Evolutionary conservation across 306 rosid genomes (phyloP), one percentile per base, ranked within the genome.

Genomic region (peach (Prunus persica)): DNA sequence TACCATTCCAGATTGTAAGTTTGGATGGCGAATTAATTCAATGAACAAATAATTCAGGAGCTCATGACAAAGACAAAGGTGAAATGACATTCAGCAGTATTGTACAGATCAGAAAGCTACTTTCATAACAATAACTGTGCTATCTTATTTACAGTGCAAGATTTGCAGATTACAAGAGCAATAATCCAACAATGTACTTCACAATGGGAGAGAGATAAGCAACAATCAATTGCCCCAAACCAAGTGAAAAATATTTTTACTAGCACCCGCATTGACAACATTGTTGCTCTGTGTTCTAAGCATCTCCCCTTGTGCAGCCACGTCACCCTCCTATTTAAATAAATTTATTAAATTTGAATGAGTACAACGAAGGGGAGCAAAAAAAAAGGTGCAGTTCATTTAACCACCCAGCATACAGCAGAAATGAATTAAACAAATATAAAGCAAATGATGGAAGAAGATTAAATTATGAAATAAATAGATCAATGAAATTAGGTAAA

Each of bases 241-340:
- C 32, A 95, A 87, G 76, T 88, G 88, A 78, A 88, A 95, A 78
- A 95, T 90, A 67, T 92, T 92, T 83, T 89, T 93, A 77, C 98
- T 95, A 58, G 98, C 97, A 63, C 67, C 79, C 24, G 84, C 82
- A 84, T 78, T 92, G 82, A 95, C 85, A 76, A 57, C 78, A 72
- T 83, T 81, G 74, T 88, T 89, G 73, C 96, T 92, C 83, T 82
- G 89, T 70, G 65, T 83, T 78, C 75, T 86, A 69, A 95, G 93
- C 97, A 95, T 90, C 69, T 86, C 96, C 78, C 87, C 91, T 81
- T 90, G 95, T 27, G 88, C 90, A 54, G 75, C 9, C 62, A 80
- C 67, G 77, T 95, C 88, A 12, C 92, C 97, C 32, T 90, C 98
- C 98, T 95, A 71, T 51, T 73, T 52, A 30, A 82, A 69, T 62